These are phyloP conservation scores for Bauhinia variegata DNA, from an alignment of 306 rosid species.

Conservation along the genomic window DNA sequence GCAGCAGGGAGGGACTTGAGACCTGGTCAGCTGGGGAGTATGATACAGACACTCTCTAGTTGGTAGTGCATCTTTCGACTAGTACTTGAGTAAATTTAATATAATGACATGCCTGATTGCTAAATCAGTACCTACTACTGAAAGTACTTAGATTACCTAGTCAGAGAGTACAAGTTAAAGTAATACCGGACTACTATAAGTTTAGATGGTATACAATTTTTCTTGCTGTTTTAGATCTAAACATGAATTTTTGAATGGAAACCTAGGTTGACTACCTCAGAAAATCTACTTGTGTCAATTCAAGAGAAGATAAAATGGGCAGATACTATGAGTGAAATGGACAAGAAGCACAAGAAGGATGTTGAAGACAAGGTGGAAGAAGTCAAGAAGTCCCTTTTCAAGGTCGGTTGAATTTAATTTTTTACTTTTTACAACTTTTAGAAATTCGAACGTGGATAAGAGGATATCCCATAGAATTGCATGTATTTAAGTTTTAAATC, in stretches of 20 bases:
- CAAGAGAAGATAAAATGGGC: conserved; percentile 99
- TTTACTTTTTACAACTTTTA: neutral
- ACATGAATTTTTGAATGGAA: conserved; percentile 34
- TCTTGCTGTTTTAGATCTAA: conserved; percentile 8
- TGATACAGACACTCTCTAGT: conserved; percentile 86
- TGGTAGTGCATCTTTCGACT: conserved; percentile 60
- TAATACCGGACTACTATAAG: neutral
- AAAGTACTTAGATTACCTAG: neutral
- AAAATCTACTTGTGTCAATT: conserved; percentile 76
- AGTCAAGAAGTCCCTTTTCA: conserved; percentile 78
- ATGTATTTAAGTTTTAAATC: conserved; percentile 1
- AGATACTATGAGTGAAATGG: conserved; percentile 74
- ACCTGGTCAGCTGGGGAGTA: conserved; percentile 90
- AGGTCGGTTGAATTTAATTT: conserved; percentile 82
- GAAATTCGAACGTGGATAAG: conserved; percentile 4
- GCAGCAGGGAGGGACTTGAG: conserved; percentile 97
- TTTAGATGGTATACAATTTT: neutral
- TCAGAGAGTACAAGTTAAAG: neutral
- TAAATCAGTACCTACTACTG: neutral
- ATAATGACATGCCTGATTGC: conserved; percentile 10
- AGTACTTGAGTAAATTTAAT: neutral
- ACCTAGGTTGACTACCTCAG: conserved; percentile 82
- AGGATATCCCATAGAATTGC: conserved; percentile 12
- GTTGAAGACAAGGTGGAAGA: conserved; percentile 89
- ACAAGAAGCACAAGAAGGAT: conserved; percentile 87